Conservation (phyloP, 2,329 filamentous ascomycete species). For the Ceratocystis harringtonii region DNA sequence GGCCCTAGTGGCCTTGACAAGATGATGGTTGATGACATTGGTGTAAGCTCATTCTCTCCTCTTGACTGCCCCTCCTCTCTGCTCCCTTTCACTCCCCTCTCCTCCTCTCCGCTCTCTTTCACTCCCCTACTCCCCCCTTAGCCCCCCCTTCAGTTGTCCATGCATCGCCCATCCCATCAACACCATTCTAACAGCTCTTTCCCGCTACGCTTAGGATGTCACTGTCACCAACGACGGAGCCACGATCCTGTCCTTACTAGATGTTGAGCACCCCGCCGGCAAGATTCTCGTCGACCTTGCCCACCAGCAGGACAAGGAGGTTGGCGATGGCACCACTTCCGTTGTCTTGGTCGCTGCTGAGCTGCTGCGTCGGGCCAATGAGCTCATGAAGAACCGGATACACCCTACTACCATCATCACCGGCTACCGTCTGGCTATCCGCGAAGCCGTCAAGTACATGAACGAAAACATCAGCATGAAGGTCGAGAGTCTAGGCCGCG, state of each 20-base stretch:
- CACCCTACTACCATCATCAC: constrained; percentile 99
- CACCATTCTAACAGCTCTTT: not conserved
- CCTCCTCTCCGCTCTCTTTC: not conserved
- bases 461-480: constrained; percentile 95
- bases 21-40: constrained; percentile 99
- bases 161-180: constrained; percentile 10
- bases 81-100: not conserved
- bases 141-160: constrained; percentile 10
- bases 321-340: constrained; percentile 94
- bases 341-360: constrained; percentile 96
- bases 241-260: constrained; percentile 85
- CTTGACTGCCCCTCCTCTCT: not conserved
- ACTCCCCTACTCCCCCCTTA: too few species aligned
- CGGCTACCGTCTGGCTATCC: constrained; percentile 84
- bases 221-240: constrained; percentile 98
- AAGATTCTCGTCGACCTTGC: constrained; percentile 97
- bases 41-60: constrained; percentile 39
- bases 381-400: constrained; percentile 99
- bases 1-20: constrained; percentile 94
- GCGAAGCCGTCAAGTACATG: constrained; percentile 97
- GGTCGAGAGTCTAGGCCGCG: constrained; percentile 78
- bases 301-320: constrained; percentile 97
- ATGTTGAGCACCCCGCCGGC: constrained; percentile 93
- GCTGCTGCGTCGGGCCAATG: constrained; percentile 82
- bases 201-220: constrained; percentile 51